Evolutionary conservation across 352 stramenopile species (phyloP).

Genomic region (Globisporangium parvum): DNA sequence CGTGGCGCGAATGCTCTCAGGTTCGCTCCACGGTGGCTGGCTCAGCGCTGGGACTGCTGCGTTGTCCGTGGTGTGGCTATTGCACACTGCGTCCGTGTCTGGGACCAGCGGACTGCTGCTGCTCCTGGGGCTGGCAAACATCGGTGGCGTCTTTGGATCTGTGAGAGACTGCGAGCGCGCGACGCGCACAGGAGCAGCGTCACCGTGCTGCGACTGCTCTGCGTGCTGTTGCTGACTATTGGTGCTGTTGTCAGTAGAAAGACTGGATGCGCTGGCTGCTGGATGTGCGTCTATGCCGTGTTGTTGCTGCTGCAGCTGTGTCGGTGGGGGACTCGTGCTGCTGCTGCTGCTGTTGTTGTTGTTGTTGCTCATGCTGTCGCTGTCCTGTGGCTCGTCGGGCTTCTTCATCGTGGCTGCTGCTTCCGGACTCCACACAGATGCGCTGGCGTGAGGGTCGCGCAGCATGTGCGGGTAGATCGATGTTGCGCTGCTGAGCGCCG

Average conservation of each 20-base stretch:
- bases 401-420: conserved; percentile 5
- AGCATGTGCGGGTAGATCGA: conserved; percentile 7
- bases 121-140: conserved; percentile 21
- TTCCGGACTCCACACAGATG: conserved; percentile 2
- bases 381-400: conserved; percentile 6
- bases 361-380: too few species aligned
- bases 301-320: background rate
- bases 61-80: conserved; percentile 3
- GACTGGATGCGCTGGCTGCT: background rate
- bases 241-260: background rate
- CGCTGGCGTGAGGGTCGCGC: background rate
- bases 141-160: conserved; percentile 21
- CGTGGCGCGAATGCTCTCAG: background rate
- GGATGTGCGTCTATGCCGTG: background rate
- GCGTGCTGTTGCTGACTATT: background rate
- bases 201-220: background rate
- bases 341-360: background rate
- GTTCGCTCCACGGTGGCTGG: conserved; percentile 2
- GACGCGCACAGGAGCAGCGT: conserved; percentile 18
- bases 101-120: conserved; percentile 3
- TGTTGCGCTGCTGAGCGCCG: conserved; percentile 2
- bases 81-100: background rate
- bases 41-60: background rate
- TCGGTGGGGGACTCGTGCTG: background rate
- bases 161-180: conserved; percentile 42